These are phyloP conservation scores for Arthrobotrys entomopaga DNA, from an alignment of 2,329 filamentous ascomycete genomes.

Conservation along the genomic window DNA sequence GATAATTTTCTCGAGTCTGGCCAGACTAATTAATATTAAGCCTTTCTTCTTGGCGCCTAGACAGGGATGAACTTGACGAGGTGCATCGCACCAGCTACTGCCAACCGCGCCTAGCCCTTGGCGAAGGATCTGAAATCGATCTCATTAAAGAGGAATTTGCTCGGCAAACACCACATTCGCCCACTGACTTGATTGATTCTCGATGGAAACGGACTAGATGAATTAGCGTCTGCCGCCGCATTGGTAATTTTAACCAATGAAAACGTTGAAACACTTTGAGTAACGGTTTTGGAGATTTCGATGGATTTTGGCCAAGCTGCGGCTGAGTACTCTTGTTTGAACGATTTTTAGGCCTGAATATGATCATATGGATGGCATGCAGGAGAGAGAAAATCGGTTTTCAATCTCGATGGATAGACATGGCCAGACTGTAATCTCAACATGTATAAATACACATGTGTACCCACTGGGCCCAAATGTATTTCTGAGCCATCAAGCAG, in stretches of 20 bases:
- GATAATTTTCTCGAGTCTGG: too few relatives aligned
- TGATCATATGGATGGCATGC: too few relatives aligned
- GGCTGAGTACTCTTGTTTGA: slow-evolving; percentile 11
- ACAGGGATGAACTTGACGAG: too few relatives aligned
- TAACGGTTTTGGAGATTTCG: slow-evolving; percentile 1
- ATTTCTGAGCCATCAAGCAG: too few relatives aligned
- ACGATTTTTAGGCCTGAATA: too few relatives aligned
- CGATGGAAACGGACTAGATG: background rate
- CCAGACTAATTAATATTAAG: too few relatives aligned
- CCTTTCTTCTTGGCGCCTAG: too few relatives aligned
- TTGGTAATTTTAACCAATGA: slow-evolving; percentile 19
- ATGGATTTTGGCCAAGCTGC: slow-evolving; percentile 31
- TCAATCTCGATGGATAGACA: too few relatives aligned
- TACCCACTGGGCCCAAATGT: background rate
- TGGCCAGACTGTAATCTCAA: too few relatives aligned
- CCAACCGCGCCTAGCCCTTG: slow-evolving; percentile 19
- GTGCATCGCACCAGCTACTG: slow-evolving; percentile 1
- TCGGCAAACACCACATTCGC: background rate
- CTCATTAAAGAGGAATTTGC: background rate
- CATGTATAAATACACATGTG: slow-evolving; percentile 4
- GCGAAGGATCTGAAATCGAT: slow-evolving; percentile 22
- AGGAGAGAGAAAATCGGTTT: too few relatives aligned
- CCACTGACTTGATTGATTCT: background rate
- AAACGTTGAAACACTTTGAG: background rate
- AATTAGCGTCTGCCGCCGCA: background rate